These are phyloP conservation scores for Nemania bipapillata DNA, from an alignment of 2,329 filamentous ascomycete genomes.

Conservation along the genomic window DNA sequence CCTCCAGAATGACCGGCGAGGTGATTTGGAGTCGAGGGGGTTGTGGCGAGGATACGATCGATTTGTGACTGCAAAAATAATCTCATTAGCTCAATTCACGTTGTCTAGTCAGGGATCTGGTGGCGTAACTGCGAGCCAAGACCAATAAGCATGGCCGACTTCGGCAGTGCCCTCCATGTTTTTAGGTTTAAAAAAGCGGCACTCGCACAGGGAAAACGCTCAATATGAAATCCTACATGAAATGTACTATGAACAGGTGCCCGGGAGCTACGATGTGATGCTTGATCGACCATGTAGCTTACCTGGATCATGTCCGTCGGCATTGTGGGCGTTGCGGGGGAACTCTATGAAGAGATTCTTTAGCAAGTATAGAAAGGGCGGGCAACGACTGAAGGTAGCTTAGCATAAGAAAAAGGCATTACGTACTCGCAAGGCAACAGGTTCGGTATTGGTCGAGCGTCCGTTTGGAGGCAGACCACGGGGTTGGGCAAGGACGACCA, in stretches of 20 bases:
- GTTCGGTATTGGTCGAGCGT: slow-evolving; percentile 53
- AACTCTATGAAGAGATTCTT: slow-evolving; percentile 37
- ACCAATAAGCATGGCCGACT: neutral
- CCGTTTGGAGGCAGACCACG: slow-evolving; percentile 54
- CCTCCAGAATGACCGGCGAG: neutral
- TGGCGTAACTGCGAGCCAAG: neutral
- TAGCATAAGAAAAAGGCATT: slow-evolving; percentile 1
- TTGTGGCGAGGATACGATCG: slow-evolving; percentile 54
- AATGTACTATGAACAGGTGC: slow-evolving; percentile 17
- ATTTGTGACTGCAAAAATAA: slow-evolving; percentile 50
- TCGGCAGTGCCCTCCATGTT: neutral
- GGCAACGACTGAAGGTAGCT: neutral
- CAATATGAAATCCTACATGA: slow-evolving; percentile 30
- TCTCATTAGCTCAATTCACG: slow-evolving; percentile 14
- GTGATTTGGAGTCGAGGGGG: slow-evolving; percentile 43
- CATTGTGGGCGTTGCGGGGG: slow-evolving; percentile 42
- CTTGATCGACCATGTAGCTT: slow-evolving; percentile 40
- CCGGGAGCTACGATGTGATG: slow-evolving; percentile 32
- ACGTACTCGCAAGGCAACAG: slow-evolving; percentile 57
- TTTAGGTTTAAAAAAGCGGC: neutral
- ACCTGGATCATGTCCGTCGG: slow-evolving; percentile 51
- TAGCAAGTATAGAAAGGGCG: slow-evolving; percentile 22
- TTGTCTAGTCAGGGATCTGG: neutral
- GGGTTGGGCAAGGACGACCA: slow-evolving; percentile 61
- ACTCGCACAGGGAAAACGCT: neutral